phyloP scores from a whole-genome alignment of 176 grass and related monocot species.

The Lolium rigidum region DNA sequence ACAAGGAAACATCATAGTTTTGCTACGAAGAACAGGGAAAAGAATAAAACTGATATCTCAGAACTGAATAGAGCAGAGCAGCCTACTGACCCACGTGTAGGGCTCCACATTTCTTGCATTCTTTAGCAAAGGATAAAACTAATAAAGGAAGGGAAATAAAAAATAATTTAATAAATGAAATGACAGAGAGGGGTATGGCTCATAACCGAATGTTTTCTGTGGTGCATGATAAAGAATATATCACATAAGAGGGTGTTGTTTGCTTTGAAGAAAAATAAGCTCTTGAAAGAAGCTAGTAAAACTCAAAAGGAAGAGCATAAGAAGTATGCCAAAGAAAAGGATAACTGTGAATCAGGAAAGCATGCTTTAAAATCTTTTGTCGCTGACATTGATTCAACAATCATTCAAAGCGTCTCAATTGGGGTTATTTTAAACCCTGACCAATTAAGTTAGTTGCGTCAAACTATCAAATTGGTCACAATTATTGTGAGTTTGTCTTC shows the following conservation, averaged over 20 bases:
- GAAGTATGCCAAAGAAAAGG: slow-evolving; percentile 68
- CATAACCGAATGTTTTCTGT: not conserved
- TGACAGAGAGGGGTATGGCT: slow-evolving; percentile 49
- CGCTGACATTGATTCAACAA: slow-evolving; percentile 45
- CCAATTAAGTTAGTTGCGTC: not conserved
- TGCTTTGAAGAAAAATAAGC: slow-evolving; percentile 68
- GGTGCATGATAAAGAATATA: not conserved
- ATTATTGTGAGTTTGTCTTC: not conserved
- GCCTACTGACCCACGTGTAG: no score
- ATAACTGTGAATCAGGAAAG: slow-evolving; percentile 80
- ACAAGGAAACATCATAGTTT: not conserved
- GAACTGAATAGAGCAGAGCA: no score
- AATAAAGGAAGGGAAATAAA: slow-evolving; percentile 67
- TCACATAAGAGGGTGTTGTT: slow-evolving; percentile 16
- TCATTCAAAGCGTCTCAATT: slow-evolving; percentile 63
- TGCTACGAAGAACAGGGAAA: no score
- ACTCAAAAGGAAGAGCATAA: slow-evolving; percentile 54
- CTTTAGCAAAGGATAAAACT: slow-evolving; percentile 49
- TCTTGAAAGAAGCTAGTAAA: slow-evolving; percentile 69
- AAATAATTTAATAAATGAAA: slow-evolving; percentile 64
- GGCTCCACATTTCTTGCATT: slow-evolving; percentile 17
- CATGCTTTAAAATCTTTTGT: slow-evolving; percentile 71
- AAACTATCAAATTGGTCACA: not conserved
- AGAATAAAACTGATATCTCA: no score
- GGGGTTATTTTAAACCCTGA: slow-evolving; percentile 55